Evolutionary conservation across 345 rosid species (phyloP).

Genomic region (Lepidium sativum): DNA sequence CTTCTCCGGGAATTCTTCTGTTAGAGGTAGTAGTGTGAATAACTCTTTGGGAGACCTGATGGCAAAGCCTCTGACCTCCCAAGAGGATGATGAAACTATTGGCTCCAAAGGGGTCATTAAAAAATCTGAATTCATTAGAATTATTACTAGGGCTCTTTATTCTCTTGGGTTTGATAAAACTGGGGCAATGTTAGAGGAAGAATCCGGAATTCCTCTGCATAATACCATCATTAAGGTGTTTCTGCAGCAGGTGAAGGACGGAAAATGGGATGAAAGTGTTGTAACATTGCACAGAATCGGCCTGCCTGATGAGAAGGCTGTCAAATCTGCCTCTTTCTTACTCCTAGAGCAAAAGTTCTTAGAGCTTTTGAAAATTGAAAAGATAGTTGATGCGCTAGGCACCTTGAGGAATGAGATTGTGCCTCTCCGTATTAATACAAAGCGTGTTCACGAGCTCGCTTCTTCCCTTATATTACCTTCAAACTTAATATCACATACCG

Average conservation of each 20-base stretch:
- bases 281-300: conserved; percentile 44
- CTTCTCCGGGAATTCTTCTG: conserved; percentile 31
- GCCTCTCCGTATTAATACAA: conserved; percentile 44
- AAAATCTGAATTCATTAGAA: conserved; percentile 48
- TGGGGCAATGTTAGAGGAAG: conserved; percentile 60
- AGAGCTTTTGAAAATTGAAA: conserved; percentile 39
- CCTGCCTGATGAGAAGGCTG: conserved; percentile 40
- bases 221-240: conserved; percentile 39
- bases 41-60: conserved; percentile 52
- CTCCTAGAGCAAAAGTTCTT: conserved; percentile 60
- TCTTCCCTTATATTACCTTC: conserved; percentile 39
- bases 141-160: conserved; percentile 54
- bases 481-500: conserved; percentile 2
- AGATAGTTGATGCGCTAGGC: conserved; percentile 39
- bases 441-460: conserved; percentile 52
- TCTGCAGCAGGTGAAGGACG: conserved; percentile 48
- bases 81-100: conserved; percentile 44
- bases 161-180: conserved; percentile 63
- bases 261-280: conserved; percentile 61
- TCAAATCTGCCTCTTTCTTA: conserved; percentile 54
- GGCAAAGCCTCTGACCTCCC: conserved; percentile 65
- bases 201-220: conserved; percentile 53
- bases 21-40: conserved; percentile 26
- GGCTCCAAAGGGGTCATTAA: conserved; percentile 57
- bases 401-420: conserved; percentile 56